Evolutionary conservation across 371 early-diverging fungal species (phyloP), one percentile per base, ranked within the genome.

Genomic region (Rhizopus arrhizus): DNA sequence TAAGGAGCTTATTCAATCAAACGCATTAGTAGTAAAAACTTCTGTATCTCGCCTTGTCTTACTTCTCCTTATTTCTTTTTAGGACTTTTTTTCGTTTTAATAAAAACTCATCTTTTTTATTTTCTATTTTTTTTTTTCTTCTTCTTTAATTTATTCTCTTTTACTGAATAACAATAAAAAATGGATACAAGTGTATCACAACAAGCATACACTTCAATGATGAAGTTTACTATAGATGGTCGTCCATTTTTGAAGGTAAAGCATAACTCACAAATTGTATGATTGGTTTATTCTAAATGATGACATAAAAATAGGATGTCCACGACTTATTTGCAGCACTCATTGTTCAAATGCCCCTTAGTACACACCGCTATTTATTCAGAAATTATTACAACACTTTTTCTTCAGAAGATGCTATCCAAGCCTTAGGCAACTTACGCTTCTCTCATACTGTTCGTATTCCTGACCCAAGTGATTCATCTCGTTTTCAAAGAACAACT

Each of bases 261-360:
- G 12, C 8, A 10, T 12, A 16, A 52, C 11, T 43, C 16, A 1
- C 40, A 28, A 57, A 6, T 9, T 10, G 11, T 51, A 3, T 43
- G 11, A 5, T 31, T 54, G 9, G 3, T 38, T 32, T 42, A 8
- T 48, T 55, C 34, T 38, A 38, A 38, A 22, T 22, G 22, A 22
- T 22, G 22, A 22, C 22, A 22, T 22, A 22, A 22, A 22, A 22
- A 22, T 68, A 87, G 88, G 83, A 81, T 62, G 82, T 85, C 12
- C 84, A 85, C 59, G 86, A 87, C 64, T 56, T 87, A 16, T 87
- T 85, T 62, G 75, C 84, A 38, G 83, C 88, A 9, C 61, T 87
- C 47, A 81, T 87, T 65, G 74, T 85, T 11, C 84, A 86, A 42
- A 70, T 83, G 34, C 82, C 81, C 10, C 64, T 85, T 35, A 77